Conservation (phyloP, 768 basidiomycete species). For the Termitomyces sp. region DNA sequence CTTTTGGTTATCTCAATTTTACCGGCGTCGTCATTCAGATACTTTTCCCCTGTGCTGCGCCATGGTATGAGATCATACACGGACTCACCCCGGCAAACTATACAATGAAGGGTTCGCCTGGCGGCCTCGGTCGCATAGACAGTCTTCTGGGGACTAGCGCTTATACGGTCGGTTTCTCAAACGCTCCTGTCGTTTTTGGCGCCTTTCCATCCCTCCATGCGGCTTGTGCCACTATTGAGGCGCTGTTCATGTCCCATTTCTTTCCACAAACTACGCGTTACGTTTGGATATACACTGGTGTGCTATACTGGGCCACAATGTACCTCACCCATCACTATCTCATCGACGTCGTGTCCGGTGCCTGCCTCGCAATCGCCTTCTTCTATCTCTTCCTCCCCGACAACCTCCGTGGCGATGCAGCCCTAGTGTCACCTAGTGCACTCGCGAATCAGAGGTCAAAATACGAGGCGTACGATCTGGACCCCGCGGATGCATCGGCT, state of each 20-base stretch:
- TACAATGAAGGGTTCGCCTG: constrained; percentile 86
- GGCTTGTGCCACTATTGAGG: constrained; percentile 86
- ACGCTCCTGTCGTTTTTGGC: constrained; percentile 92
- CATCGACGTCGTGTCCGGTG: constrained; percentile 94
- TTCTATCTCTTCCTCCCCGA: constrained; percentile 90
- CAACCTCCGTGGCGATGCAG: constrained; percentile 56
- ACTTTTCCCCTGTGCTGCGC: constrained; percentile 87
- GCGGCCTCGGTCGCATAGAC: constrained; percentile 91
- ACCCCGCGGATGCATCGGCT: constrained; percentile 47
- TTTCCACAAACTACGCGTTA: constrained; percentile 69
- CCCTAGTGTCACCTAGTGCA: constrained; percentile 42
- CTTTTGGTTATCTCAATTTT: constrained; percentile 92
- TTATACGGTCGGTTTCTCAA: constrained; percentile 78
- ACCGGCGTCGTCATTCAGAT: constrained; percentile 85
- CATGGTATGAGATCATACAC: constrained; percentile 97
- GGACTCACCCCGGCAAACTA: constrained; percentile 95
- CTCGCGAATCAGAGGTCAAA: constrained; percentile 39
- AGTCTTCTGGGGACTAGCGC: constrained; percentile 69
- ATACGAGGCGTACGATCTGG: constrained; percentile 76
- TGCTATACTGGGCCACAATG: constrained; percentile 98
- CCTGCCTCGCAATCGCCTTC: constrained; percentile 79
- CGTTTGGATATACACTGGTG: constrained; percentile 78
- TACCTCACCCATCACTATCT: constrained; percentile 98
- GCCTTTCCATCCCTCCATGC: constrained; percentile 96
- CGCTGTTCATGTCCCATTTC: constrained; percentile 91